phyloP scores from a whole-genome alignment of 306 rosid genomes.

The Albizia julibrissin region DNA sequence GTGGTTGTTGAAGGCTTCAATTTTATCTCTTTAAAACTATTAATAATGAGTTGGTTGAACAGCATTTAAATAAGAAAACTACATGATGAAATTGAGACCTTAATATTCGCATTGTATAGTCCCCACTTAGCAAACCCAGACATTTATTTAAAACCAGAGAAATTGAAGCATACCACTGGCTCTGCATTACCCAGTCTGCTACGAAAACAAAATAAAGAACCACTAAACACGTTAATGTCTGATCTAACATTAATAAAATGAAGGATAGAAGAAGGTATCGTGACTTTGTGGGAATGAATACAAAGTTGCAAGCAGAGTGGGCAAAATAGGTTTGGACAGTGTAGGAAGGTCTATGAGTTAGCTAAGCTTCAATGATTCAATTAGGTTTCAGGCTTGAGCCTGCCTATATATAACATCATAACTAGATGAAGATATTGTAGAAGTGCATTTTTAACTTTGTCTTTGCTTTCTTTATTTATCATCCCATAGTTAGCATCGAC shows the following conservation, averaged over 20 bases:
- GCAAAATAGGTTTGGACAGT: conserved; percentile 2
- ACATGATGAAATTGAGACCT: background rate
- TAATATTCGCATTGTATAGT: background rate
- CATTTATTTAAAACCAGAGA: background rate
- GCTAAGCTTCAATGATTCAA: conserved; percentile 19
- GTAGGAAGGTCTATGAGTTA: background rate
- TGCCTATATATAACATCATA: background rate
- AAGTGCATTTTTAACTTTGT: conserved; percentile 11
- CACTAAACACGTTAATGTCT: background rate
- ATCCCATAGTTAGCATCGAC: background rate
- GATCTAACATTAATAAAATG: background rate
- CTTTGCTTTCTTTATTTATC: background rate
- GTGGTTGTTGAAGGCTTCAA: conserved; percentile 7
- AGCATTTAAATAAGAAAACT: conserved; percentile 5
- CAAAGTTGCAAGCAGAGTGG: background rate
- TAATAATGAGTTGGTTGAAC: conserved; percentile 5
- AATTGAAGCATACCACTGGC: background rate
- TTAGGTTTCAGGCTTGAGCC: conserved; percentile 4
- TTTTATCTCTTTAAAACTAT: background rate
- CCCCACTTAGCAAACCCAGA: background rate
- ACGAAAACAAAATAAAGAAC: conserved; percentile 18
- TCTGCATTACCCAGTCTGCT: background rate
- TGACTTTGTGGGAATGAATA: background rate
- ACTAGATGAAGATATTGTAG: background rate
- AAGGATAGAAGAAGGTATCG: background rate